Base-by-base conservation (phyloP, 805 yeast genomes). In the Candida incommunis region DNA sequence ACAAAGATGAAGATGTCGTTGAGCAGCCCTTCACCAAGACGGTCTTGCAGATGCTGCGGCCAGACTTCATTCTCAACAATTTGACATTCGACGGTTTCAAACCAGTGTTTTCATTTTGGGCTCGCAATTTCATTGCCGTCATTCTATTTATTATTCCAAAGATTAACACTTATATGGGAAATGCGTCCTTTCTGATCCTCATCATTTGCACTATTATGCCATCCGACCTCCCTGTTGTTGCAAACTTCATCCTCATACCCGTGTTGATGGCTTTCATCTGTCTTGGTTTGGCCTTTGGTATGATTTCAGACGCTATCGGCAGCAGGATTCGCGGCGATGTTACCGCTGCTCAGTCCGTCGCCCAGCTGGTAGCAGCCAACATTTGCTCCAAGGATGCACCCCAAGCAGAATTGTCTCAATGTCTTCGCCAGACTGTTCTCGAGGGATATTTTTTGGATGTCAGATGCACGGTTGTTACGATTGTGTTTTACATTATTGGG, bases 61-160 rank as follows among this genome's bases (percentile, higher is more conserved):
- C 51, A 13, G 46, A 49, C 40, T 52, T 23, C 22, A 23, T 51
- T n/a, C 41, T 52, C 16, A 51, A 51, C 40, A 50, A 48, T 41
- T 34, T 48, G 7, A 53, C 49, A 34, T 41, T 22, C 22, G 34
- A 23, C 22, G 48, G 52, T 5, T 34, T 50, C 22, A 43, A 41
- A 21, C 27, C 43, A 2, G 45, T 47, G 3, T 16, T 44, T 9
- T 34, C 52, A 16, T 46, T 51, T 1, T 50, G 54, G 54, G 29
- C 46, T 4, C 44, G 23, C 3, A 40, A 46, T 7, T 49, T 45
- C 45, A 42, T 44, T 5, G 51, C 48, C 13, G 22, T 41, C 23
- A 20, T 49, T 7, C 18, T 52, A 22, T 20, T 42, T n/a, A 21
- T 43, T 11, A 37, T 48, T 20, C 24, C 41, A 11, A 18, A 23